Evolutionary conservation across 441 rosid genomes (phyloP), one percentile per base, ranked within the genome.

Genomic region (Erysimum cheiri): DNA sequence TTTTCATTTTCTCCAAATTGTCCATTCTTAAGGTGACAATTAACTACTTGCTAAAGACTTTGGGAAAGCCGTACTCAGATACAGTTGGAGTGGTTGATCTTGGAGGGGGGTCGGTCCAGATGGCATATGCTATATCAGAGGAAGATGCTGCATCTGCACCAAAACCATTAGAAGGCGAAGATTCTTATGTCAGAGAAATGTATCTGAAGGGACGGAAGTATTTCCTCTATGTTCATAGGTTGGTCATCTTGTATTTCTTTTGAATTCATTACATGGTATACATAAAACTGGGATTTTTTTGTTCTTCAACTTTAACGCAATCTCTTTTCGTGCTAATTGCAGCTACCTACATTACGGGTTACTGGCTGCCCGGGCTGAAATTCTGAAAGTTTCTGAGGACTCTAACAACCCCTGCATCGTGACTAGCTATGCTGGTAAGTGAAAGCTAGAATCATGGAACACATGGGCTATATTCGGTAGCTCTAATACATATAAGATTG

Each of bases 81-180:
- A 92, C 99, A 17, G 96, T 95, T 80, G 99, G 99, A 77, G 96
- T 95, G 54, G 96, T 92, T 77, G 99, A 95, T 83, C 98, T 95
- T 72, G 99, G 99, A 50, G 99, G 99, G 56, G 99, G 99, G 24
- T 95, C 99, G 66, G 98, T 95, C 77, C 99, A 95, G 78, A 95
- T 95, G 99, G 98, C 99, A 31, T 95, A 91, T 81, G 96, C 98
- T 65, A 91, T 91, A 74, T 86, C 99, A 1, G 82, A 92, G 77
- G 76, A 62, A 15, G 97, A 86, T 74, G 98, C 96, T 72, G 86
- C 85, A 48, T 88, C 72, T 74, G 91, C 97, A 54, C 98, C 98
- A 32, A 84, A 71, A 57, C 43, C 83, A 67, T 61, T 78, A 61
- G 73, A 81, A 54, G 97, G 97, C 39, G 92, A 88, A 84, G 97